Percentiles rank a stretch among this genome's conserved stretches.
Conservation (phyloP, 2,329 filamentous ascomycete genomes). For the Apiospora sp. region DNA sequence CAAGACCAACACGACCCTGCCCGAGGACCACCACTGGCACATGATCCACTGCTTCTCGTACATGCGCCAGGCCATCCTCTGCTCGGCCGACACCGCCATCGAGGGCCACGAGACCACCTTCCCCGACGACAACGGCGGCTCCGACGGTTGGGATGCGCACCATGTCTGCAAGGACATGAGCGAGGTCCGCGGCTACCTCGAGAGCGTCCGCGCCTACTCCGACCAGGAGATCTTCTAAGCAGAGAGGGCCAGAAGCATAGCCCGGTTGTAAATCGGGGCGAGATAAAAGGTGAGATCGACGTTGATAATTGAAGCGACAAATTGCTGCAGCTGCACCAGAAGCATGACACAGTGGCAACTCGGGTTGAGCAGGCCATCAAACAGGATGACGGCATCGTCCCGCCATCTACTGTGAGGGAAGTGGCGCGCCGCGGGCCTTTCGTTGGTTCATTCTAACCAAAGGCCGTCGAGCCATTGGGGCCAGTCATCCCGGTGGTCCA, state of each 20-base stretch:
- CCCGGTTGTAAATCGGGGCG: not conserved
- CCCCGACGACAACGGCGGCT: conserved; percentile 54
- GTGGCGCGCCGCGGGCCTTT: not conserved
- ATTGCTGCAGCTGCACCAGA: not conserved
- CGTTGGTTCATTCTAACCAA: not conserved
- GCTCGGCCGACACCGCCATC: conserved; percentile 53
- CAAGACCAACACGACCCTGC: conserved; percentile 47
- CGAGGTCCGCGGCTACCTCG: conserved; percentile 51
- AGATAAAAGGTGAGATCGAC: too few relatives aligned
- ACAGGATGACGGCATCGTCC: not conserved
- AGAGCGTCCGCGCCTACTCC: conserved; percentile 54
- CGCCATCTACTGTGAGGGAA: not conserved
- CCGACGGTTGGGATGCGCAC: conserved; percentile 54
- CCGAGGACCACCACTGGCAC: conserved; percentile 55
- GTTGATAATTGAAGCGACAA: not conserved
- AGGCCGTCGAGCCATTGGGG: not conserved
- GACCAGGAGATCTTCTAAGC: conserved; percentile 52
- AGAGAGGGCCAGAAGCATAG: too few relatives aligned
- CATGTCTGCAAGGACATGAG: conserved; percentile 53
- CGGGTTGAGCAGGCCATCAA: not conserved
- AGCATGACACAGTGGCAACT: not conserved
- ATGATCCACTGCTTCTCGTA: conserved; percentile 59
- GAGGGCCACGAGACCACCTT: conserved; percentile 57
- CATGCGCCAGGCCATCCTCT: conserved; percentile 56
- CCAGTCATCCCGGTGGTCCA: not conserved